Conservation (phyloP, 2,329 filamentous ascomycete genomes). For the Colletotrichum abscissum region DNA sequence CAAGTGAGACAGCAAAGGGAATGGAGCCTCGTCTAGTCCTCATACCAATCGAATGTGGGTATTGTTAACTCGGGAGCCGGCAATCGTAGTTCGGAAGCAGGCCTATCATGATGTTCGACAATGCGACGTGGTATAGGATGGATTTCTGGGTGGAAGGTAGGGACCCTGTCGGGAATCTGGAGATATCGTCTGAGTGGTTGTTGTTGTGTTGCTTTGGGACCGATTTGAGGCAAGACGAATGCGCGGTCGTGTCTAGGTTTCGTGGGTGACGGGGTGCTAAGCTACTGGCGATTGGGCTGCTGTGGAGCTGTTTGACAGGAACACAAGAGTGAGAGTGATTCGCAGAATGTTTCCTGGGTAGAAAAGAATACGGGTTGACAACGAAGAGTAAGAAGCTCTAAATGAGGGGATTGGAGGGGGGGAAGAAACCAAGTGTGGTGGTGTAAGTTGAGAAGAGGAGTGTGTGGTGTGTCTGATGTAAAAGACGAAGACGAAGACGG, state of each 20-base stretch:
- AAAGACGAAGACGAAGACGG: constrained; percentile 33
- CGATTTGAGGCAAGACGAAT: constrained; percentile 7
- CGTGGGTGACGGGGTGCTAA: constrained; percentile 21
- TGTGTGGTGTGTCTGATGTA: constrained; percentile 33
- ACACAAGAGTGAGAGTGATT: constrained; percentile 22
- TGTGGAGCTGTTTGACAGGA: constrained; percentile 26
- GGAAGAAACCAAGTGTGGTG: constrained; percentile 8
- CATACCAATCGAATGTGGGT: constrained; percentile 35
- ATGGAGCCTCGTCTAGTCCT: constrained; percentile 34
- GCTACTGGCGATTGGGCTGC: constrained; percentile 28
- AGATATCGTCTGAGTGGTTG: not conserved
- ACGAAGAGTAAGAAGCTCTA: constrained; percentile 26
- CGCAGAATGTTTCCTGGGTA: constrained; percentile 16
- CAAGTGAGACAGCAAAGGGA: constrained; percentile 38
- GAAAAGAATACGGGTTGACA: constrained; percentile 1
- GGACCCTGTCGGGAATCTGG: constrained; percentile 14
- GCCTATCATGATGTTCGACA: constrained; percentile 36
- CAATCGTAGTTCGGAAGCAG: constrained; percentile 31
- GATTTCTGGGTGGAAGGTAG: constrained; percentile 11
- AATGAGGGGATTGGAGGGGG: constrained; percentile 31
- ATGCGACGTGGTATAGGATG: constrained; percentile 32
- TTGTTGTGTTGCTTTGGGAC: not conserved
- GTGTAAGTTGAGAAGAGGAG: constrained; percentile 19
- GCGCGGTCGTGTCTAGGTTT: constrained; percentile 30
- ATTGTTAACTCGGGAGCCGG: constrained; percentile 36